Percentiles rank a stretch among this genome's conserved stretches.
phyloP scores from a whole-genome alignment of 805 yeast species.

The Sugiyamaella marilandica region DNA sequence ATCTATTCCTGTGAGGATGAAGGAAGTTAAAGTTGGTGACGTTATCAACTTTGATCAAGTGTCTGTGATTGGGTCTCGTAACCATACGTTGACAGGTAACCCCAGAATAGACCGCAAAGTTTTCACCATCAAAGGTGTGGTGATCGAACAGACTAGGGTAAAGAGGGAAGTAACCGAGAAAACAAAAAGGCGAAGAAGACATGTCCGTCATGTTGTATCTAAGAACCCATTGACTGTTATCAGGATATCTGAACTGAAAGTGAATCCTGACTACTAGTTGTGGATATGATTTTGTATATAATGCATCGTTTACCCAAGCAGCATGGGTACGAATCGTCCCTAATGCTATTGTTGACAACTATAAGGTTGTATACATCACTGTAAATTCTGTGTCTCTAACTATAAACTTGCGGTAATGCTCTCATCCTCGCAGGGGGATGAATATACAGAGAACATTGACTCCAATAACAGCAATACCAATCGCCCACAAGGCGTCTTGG shows the following conservation, averaged over 20 bases:
- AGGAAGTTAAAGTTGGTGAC: slow-evolving; percentile 79
- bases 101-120: slow-evolving; percentile 48
- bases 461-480: slow-evolving; percentile 31
- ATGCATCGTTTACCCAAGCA: not conserved
- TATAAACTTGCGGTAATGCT: not conserved
- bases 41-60: slow-evolving; percentile 68
- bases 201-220: slow-evolving; percentile 57
- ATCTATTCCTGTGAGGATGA: slow-evolving; percentile 71
- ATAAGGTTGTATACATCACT: no score
- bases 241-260: slow-evolving; percentile 64
- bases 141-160: slow-evolving; percentile 66
- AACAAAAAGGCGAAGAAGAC: slow-evolving; percentile 77
- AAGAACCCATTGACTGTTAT: slow-evolving; percentile 75
- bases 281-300: slow-evolving; percentile 1
- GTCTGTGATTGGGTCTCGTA: slow-evolving; percentile 77
- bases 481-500: slow-evolving; percentile 32
- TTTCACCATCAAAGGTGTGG: slow-evolving; percentile 66
- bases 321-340: no score
- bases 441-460: slow-evolving; percentile 22
- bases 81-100: slow-evolving; percentile 60
- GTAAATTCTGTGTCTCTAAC: no score
- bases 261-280: slow-evolving; percentile 33
- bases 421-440: not conserved
- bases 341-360: no score
- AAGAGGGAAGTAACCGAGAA: slow-evolving; percentile 59